Evolutionary conservation across 2,329 filamentous ascomycete genomes (phyloP).

Genomic region (Byssochlamys sp.): DNA sequence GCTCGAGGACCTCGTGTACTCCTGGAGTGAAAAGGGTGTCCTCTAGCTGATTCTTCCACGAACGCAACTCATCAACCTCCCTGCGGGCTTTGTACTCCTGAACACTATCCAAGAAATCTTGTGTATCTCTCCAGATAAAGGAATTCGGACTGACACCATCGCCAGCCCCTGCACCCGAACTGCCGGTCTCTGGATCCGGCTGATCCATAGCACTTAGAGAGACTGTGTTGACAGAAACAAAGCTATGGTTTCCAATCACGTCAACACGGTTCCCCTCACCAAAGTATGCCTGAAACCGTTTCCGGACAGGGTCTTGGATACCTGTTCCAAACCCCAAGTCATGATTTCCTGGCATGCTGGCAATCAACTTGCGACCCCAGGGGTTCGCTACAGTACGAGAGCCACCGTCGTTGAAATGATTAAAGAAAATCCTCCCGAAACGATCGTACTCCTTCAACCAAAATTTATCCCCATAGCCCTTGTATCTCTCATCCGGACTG

Average conservation of each 20-base stretch:
- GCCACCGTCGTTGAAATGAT: slow-evolving; percentile 54
- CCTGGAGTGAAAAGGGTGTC: slow-evolving; percentile 49
- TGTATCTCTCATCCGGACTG: slow-evolving; percentile 58
- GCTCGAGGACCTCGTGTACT: slow-evolving; percentile 49
- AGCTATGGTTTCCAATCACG: slow-evolving; percentile 85
- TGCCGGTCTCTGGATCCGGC: slow-evolving; percentile 41
- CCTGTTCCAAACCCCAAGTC: slow-evolving; percentile 84
- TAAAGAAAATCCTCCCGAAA: slow-evolving; percentile 77
- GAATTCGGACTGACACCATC: slow-evolving; percentile 44
- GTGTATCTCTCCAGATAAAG: slow-evolving; percentile 63
- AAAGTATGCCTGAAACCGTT: slow-evolving; percentile 80
- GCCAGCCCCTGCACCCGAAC: slow-evolving; percentile 35
- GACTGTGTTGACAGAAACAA: slow-evolving; percentile 82
- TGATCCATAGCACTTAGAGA: slow-evolving; percentile 69
- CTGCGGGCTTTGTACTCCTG: slow-evolving; percentile 57
- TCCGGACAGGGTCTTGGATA: slow-evolving; percentile 67
- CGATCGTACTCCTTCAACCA: slow-evolving; percentile 81
- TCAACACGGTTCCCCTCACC: slow-evolving; percentile 86
- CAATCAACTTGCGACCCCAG: slow-evolving; percentile 65
- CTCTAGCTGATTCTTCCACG: slow-evolving; percentile 52
- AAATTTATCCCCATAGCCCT: slow-evolving; percentile 66
- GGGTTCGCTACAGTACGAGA: slow-evolving; percentile 48
- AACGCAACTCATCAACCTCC: slow-evolving; percentile 58
- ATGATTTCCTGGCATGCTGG: slow-evolving; percentile 85
- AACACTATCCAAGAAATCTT: slow-evolving; percentile 64